A percentile compares a stretch with the other conserved stretches of the same genome.
These are phyloP conservation scores for Exophiala sp. DNA, from an alignment of 2,329 filamentous ascomycete species.

Conservation along the genomic window DNA sequence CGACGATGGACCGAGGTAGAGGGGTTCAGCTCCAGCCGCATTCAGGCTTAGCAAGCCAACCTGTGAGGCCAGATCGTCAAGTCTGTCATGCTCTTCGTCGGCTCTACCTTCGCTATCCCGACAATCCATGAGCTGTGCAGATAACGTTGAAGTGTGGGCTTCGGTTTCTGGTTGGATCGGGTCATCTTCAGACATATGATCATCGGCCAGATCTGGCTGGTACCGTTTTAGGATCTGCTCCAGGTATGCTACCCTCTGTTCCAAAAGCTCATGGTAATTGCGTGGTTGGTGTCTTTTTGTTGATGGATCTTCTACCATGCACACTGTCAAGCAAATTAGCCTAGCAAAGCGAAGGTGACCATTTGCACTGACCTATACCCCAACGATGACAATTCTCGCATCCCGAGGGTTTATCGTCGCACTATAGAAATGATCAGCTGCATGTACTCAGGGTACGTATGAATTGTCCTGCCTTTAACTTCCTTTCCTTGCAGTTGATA, in stretches of 20 bases:
- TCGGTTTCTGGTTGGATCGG: too few species aligned
- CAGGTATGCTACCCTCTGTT: slow-evolving; percentile 29
- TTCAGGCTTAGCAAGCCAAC: slow-evolving; percentile 25
- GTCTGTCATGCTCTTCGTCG: slow-evolving; percentile 1
- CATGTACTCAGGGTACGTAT: not conserved
- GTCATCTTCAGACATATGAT: not conserved
- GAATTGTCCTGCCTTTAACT: slow-evolving; percentile 2
- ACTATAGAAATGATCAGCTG: not conserved
- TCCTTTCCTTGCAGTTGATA: slow-evolving; percentile 7
- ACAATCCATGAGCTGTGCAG: too few species aligned
- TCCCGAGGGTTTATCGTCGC: slow-evolving; percentile 1
- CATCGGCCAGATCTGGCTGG: not conserved
- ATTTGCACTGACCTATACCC: not conserved
- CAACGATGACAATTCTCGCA: slow-evolving; percentile 4
- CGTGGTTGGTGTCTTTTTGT: slow-evolving; percentile 31
- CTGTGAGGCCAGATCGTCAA: slow-evolving; percentile 15
- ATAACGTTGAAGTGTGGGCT: too few species aligned
- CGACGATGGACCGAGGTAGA: slow-evolving; percentile 32
- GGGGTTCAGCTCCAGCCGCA: slow-evolving; percentile 26
- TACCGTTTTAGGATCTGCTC: slow-evolving; percentile 19
- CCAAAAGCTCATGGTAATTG: slow-evolving; percentile 32
- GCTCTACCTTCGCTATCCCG: too few species aligned
- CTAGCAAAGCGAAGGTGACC: not conserved
- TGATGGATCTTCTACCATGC: slow-evolving; percentile 28
- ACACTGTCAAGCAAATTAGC: slow-evolving; percentile 2